phyloP scores from a whole-genome alignment of 2,329 filamentous ascomycete genomes.

The Aspergillus carbonarius region DNA sequence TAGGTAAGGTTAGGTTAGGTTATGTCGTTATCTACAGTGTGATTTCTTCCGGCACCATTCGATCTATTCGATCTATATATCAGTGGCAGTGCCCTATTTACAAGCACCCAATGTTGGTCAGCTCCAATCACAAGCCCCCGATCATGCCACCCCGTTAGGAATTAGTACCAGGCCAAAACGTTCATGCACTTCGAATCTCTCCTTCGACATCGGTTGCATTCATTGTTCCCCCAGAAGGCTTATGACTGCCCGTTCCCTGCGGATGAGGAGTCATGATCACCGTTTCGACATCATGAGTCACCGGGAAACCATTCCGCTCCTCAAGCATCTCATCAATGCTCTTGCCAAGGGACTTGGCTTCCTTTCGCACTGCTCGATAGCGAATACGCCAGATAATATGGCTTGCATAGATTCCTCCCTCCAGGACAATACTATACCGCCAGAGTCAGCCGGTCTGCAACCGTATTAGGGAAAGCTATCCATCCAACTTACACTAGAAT shows the following conservation, averaged over 20 bases:
- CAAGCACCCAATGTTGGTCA: no score
- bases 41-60: no score
- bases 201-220: no score
- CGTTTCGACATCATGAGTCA: neutral
- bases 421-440: conserved; percentile 52
- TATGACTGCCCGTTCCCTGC: neutral
- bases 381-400: conserved; percentile 61
- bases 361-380: conserved; percentile 52
- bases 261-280: neutral
- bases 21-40: no score
- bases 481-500: conserved; percentile 54
- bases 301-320: neutral
- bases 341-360: conserved; percentile 53
- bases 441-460: neutral
- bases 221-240: neutral
- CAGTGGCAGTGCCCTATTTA: no score
- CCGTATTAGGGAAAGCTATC: neutral
- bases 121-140: no score
- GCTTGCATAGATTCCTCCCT: conserved; percentile 60
- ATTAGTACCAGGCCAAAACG: neutral
- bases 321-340: conserved; percentile 57
- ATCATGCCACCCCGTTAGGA: no score
- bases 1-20: no score
- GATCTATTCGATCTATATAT: no score
- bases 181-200: neutral